Evolutionary conservation across 495 filamentous ascomycete species (phyloP), one percentile per base, ranked within the genome.

Genomic region (Xylaria scruposa): DNA sequence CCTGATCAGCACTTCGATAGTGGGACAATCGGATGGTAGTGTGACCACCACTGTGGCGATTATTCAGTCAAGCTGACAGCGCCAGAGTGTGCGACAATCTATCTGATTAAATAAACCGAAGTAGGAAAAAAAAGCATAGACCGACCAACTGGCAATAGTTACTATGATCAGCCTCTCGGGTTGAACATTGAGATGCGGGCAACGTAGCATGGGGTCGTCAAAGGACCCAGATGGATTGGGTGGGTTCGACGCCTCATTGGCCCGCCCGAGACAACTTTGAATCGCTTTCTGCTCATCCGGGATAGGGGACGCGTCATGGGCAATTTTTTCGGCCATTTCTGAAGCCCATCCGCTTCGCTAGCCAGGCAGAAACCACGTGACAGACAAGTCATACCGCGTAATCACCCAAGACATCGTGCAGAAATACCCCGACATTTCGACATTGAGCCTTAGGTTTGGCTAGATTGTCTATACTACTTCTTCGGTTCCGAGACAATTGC

Each of bases 231-330:
- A 13, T 63, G 36, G 60, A 44, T 60, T 60, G n/a, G 21, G 60
- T 44, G 60, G 36, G 60, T 7, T 63, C 60, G 60, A 21, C 21
- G 60, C 21, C 21, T 36, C 60, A 63, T 63, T 63, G 60, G 60
- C 60, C 3, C 17, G 36, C 1, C 60, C 60, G 38, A 63, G 60
- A 42, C 60, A 29, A 9, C 60, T 63, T 44, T 63, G 38, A 44
- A 63, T 63, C 60, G 36, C n/a, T 44, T 63, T 63, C 60, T 60
- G 60, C 60, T 63, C 38, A 44, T 44, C 60, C 38, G 60, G 60
- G 38, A 42, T 42, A 36, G 60, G 60, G 36, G 60, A 63, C 60
- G 60, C 60, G 60, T 63, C 60, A 63, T 63, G 60, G 60, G 36
- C 60, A 44, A 24, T 44, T 63, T 63, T 44, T 24, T 56, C 53